Conservation (phyloP, 768 basidiomycete genomes). For the Floccularia luteovirens region DNA sequence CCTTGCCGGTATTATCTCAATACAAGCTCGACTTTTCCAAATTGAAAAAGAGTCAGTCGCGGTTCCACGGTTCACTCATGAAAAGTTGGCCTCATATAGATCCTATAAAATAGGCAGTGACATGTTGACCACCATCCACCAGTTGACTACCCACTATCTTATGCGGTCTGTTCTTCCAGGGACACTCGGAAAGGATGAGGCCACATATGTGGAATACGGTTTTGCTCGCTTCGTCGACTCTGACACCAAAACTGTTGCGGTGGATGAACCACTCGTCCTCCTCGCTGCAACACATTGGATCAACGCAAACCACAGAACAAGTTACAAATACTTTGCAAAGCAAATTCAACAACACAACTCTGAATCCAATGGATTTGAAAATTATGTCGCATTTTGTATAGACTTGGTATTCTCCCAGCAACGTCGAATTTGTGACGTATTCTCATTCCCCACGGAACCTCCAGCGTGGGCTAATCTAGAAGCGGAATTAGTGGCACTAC, state of each 20-base stretch:
- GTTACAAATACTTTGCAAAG: conserved; percentile 29
- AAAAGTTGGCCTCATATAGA: too few relatives aligned
- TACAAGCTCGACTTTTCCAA: conserved; percentile 34
- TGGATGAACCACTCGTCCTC: conserved; percentile 38
- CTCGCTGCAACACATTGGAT: conserved; percentile 35
- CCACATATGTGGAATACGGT: conserved; percentile 33
- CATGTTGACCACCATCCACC: conserved; percentile 29
- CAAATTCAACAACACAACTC: conserved; percentile 22
- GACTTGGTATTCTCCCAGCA: conserved; percentile 26
- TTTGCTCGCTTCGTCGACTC: conserved; percentile 36
- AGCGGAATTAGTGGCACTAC: conserved; percentile 27
- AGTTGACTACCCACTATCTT: conserved; percentile 28
- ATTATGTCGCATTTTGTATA: conserved; percentile 33
- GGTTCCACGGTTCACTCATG: too few relatives aligned
- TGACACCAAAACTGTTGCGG: conserved; percentile 25
- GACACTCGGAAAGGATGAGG: conserved; percentile 30
- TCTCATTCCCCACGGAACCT: conserved; percentile 21
- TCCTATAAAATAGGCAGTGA: too few relatives aligned
- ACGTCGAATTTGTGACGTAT: conserved; percentile 24
- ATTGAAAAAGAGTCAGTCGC: conserved; percentile 27
- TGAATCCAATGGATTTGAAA: conserved; percentile 35
- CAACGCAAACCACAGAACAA: conserved; percentile 22
- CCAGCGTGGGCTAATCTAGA: conserved; percentile 28
- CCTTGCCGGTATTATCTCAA: conserved; percentile 23
- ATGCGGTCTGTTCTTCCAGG: conserved; percentile 30